Conservation (phyloP, 2,329 filamentous ascomycete genomes). For the Ascomycota sp. region DNA sequence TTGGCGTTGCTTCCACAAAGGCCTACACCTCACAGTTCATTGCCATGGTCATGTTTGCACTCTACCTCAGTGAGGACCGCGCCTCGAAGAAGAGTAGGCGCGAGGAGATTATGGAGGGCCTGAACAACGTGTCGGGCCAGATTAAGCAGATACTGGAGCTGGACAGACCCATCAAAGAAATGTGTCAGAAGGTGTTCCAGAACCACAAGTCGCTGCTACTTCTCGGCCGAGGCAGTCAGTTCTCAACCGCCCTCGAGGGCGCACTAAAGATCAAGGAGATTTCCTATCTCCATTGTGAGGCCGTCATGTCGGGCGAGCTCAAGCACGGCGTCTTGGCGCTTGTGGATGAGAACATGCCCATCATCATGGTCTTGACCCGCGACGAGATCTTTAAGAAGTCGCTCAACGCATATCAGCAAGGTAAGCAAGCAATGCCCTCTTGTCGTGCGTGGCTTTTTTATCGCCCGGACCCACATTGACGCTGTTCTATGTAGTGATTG, state of each 20-base stretch:
- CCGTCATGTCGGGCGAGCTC: slow-evolving; percentile 98
- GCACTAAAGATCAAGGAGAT: slow-evolving; percentile 99
- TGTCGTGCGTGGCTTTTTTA: too few relatives aligned
- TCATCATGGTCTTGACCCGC: slow-evolving; percentile 97
- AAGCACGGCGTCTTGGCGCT: slow-evolving; percentile 97
- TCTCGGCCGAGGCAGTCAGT: slow-evolving; percentile 86
- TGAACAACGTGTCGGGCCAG: slow-evolving; percentile 70
- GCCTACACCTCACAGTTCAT: slow-evolving; percentile 98
- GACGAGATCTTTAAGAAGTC: slow-evolving; percentile 96
- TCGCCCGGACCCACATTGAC: slow-evolving; percentile 6
- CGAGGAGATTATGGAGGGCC: slow-evolving; percentile 89
- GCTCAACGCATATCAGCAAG: slow-evolving; percentile 97
- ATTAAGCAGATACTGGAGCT: slow-evolving; percentile 84
- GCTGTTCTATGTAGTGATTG: slow-evolving; percentile 46
- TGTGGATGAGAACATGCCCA: slow-evolving; percentile 94
- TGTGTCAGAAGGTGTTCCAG: slow-evolving; percentile 85
- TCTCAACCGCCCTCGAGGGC: slow-evolving; percentile 90
- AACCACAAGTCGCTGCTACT: slow-evolving; percentile 91
- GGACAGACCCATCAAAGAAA: slow-evolving; percentile 81
- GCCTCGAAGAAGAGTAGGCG: slow-evolving; percentile 83
- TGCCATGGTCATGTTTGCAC: slow-evolving; percentile 98
- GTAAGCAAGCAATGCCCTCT: too few relatives aligned
- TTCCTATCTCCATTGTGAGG: slow-evolving; percentile 97
- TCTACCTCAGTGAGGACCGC: slow-evolving; percentile 89
- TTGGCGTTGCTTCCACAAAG: slow-evolving; percentile 97